Evolutionary conservation across 495 filamentous ascomycete genomes (phyloP).

Genomic region (Trichocladium uniseriatum): DNA sequence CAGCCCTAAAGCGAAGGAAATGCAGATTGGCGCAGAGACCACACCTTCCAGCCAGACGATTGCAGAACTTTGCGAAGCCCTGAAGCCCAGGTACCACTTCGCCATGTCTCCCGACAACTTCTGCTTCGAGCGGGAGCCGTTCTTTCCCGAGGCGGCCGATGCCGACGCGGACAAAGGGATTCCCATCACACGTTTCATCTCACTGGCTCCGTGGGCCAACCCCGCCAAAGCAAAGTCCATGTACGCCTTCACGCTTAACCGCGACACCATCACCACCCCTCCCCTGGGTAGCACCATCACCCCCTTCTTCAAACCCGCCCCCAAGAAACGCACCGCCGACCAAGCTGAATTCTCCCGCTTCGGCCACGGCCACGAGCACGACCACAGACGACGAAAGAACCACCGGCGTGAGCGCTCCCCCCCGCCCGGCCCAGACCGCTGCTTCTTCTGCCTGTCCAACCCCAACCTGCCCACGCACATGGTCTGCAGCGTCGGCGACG

Average conservation of each 20-base stretch:
- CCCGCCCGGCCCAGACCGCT: constrained; percentile 65
- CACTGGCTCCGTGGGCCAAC: constrained; percentile 69
- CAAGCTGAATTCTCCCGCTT: constrained; percentile 55
- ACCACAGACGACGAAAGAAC: constrained; percentile 46
- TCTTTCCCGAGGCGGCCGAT: constrained; percentile 51
- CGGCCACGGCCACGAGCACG: constrained; percentile 49
- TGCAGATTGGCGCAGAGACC: constrained; percentile 42
- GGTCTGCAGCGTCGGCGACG: constrained; percentile 74
- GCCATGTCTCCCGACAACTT: constrained; percentile 49
- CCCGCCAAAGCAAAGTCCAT: constrained; percentile 68
- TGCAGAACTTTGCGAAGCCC: constrained; percentile 60
- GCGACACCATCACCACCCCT: constrained; percentile 44
- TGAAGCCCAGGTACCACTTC: constrained; percentile 88
- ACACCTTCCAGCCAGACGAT: constrained; percentile 39
- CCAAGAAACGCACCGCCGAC: constrained; percentile 53
- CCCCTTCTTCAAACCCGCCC: constrained; percentile 42
- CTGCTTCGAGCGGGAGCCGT: constrained; percentile 88
- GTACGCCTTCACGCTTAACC: constrained; percentile 78
- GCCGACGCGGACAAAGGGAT: constrained; percentile 33
- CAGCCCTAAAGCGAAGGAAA: constrained; percentile 31
- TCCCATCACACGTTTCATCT: constrained; percentile 76
- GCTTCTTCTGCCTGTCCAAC: constrained; percentile 93
- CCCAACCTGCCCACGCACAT: constrained; percentile 75
- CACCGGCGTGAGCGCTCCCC: constrained; percentile 35
- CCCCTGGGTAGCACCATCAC: constrained; percentile 62